Evolutionary conservation across 2,329 filamentous ascomycete genomes (phyloP), one percentile per base, ranked within the genome.

Genomic region (Calonectria montana): DNA sequence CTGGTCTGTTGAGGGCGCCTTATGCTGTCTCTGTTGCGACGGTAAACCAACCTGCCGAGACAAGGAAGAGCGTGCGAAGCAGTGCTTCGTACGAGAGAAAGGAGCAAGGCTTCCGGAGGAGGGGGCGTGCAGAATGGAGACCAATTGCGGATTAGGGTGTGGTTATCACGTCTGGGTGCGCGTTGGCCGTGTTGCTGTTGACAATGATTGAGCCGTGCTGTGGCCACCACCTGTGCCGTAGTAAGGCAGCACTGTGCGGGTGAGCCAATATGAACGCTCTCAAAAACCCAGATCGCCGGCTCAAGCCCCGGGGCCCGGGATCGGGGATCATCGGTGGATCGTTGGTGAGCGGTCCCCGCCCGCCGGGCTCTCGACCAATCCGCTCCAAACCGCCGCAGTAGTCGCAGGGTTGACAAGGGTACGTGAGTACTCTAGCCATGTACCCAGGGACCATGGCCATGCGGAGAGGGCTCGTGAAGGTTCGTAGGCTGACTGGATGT

Each of bases 231-330:
- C 61, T 55, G 2, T 29, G 23, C 29, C 16, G 65, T 65, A 70
- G 50, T n/a, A 59, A 48, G 53, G 31, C 50, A 37, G 31, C 43
- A 62, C 35, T 67, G 41, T 47, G 65, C 47, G 65, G 53, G 21
- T 15, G 29, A 59, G 39, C 65, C 23, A 37, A 39, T 39, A 48
- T 50, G 47, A 45, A 48, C 61, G 21, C 21, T 66, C 72, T 73
- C 53, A 59, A 73, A 75, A 77, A 69, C 57, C 43, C 73, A 77
- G 76, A 78, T 78, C 76, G 76, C 70, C 73, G 73, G 70, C 63
- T 47, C 68, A 23, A 69, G 29, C 57, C 73, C 67, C 72, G 65
- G 67, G 70, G 63, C 73, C 67, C 71, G 64, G 74, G 75, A 78
- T 78, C 76, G 76, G 71, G 65, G 63, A 61, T 39, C 67, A 74